Percentiles rank a stretch among this genome's conserved stretches.
phyloP scores from a whole-genome alignment of 176 grass and related monocot species.

The Eleusine indica region DNA sequence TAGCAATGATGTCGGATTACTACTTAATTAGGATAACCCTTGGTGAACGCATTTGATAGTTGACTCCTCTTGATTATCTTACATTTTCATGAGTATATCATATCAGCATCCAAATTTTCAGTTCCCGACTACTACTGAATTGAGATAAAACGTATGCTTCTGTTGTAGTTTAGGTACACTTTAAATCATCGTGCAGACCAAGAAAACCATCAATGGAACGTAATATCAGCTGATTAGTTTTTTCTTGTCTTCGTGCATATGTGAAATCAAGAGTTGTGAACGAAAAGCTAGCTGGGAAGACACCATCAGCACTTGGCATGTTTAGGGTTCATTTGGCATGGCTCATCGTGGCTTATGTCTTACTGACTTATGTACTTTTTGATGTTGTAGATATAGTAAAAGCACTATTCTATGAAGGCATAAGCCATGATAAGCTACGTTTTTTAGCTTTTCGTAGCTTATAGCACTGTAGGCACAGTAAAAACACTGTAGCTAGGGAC shows the following conservation, averaged over 20 bases:
- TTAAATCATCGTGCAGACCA: conserved; percentile 28
- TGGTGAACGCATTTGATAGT: conserved; percentile 17
- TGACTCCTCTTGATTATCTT: conserved; percentile 39
- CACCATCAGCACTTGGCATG: conserved; percentile 26
- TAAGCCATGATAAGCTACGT: too few species aligned
- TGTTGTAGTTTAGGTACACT: conserved; percentile 45
- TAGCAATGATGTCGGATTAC: conserved; percentile 35
- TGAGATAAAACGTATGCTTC: conserved; percentile 39
- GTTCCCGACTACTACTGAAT: conserved; percentile 13
- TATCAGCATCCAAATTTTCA: conserved; percentile 9
- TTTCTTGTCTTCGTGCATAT: conserved; percentile 26
- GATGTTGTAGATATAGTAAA: too few species aligned
- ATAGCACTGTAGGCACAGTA: too few species aligned
- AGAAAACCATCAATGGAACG: conserved; percentile 22
- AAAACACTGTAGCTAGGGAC: too few species aligned
- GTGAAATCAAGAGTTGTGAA: conserved; percentile 34
- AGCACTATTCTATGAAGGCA: too few species aligned
- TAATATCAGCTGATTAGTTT: conserved; percentile 14
- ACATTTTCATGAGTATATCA: conserved; percentile 20
- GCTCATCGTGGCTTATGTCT: too few species aligned
- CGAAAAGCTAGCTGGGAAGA: conserved; percentile 26
- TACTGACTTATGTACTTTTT: too few species aligned
- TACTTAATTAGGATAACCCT: conserved; percentile 34
- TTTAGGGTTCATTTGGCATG: not conserved
- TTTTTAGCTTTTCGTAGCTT: too few species aligned